Conservation (phyloP, 768 basidiomycete species). For the Cyclocybe cylindracea region DNA sequence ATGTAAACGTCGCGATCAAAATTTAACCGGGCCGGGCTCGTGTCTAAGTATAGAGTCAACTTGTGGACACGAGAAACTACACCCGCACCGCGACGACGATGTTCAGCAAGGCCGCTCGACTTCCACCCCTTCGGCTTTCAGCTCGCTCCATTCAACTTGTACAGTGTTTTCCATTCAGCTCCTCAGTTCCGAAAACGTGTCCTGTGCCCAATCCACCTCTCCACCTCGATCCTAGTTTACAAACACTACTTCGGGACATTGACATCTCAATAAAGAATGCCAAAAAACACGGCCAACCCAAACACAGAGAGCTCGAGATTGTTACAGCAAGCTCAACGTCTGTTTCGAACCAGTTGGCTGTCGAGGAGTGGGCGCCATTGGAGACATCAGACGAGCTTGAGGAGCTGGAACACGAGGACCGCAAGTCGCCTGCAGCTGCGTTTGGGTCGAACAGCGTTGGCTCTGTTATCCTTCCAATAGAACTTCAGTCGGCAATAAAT, state of each 20-base stretch:
- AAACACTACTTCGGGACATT: constrained; percentile 62
- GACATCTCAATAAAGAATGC: constrained; percentile 62
- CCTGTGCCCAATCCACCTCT: constrained; percentile 59
- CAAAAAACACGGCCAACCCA: constrained; percentile 20
- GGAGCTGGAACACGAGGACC: constrained; percentile 33
- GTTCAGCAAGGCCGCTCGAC: neutral
- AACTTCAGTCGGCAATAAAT: constrained; percentile 69
- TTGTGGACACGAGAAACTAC: neutral
- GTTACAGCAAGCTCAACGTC: constrained; percentile 7
- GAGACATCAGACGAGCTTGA: constrained; percentile 30
- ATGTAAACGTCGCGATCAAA: too few species aligned
- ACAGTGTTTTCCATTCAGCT: constrained; percentile 7
- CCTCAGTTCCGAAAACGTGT: constrained; percentile 26
- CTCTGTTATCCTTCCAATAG: constrained; percentile 67
- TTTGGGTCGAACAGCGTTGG: constrained; percentile 79
- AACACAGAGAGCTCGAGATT: constrained; percentile 58
- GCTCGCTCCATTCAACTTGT: neutral
- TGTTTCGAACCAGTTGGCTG: constrained; percentile 5
- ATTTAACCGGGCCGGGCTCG: too few species aligned
- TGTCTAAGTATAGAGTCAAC: too few species aligned
- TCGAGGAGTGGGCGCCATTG: constrained; percentile 24
- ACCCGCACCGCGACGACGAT: neutral
- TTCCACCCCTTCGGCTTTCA: too few species aligned
- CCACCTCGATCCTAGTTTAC: constrained; percentile 66
- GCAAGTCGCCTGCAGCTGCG: constrained; percentile 79